Percentiles rank a stretch among this genome's conserved stretches.
Evolutionary conservation across 257 asterid species (phyloP).

Genomic region (Solanum microdontum): DNA sequence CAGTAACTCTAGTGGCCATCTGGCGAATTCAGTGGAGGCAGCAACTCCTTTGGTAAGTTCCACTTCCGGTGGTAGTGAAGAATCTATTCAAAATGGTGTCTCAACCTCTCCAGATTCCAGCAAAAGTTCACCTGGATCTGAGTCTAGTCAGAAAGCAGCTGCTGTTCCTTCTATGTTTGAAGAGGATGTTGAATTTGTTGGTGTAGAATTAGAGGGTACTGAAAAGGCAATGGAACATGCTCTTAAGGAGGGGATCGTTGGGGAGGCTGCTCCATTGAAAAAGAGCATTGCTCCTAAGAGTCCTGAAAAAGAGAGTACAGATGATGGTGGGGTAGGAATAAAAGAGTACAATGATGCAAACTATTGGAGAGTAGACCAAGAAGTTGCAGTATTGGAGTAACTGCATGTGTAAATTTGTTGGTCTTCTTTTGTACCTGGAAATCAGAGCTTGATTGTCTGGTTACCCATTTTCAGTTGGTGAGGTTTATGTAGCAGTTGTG

Average conservation of each 20-base stretch:
- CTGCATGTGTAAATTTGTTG: neutral
- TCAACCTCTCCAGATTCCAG: slow-evolving; percentile 18
- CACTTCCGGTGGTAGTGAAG: slow-evolving; percentile 23
- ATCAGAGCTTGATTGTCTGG: neutral
- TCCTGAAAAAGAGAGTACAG: slow-evolving; percentile 41
- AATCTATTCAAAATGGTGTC: slow-evolving; percentile 32
- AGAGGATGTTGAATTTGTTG: slow-evolving; percentile 97
- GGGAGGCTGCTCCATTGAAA: slow-evolving; percentile 79
- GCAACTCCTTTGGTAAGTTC: slow-evolving; percentile 11
- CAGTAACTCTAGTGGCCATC: slow-evolving; percentile 5
- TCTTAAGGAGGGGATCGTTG: slow-evolving; percentile 88
- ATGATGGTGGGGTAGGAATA: slow-evolving; percentile 38
- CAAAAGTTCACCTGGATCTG: slow-evolving; percentile 25
- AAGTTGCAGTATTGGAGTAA: slow-evolving; percentile 56
- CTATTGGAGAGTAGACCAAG: slow-evolving; percentile 94
- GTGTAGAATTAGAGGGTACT: slow-evolving; percentile 80
- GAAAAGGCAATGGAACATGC: slow-evolving; percentile 79
- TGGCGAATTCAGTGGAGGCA: slow-evolving; percentile 14
- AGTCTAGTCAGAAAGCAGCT: slow-evolving; percentile 22
- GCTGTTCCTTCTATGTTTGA: slow-evolving; percentile 69
- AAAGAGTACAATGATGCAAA: slow-evolving; percentile 80
- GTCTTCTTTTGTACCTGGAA: neutral
- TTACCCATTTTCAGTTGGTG: slow-evolving; percentile 2
- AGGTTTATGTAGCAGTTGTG: slow-evolving; percentile 8
- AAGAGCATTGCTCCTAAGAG: slow-evolving; percentile 31